Conservation (phyloP, 495 filamentous ascomycete genomes). For the Bathelium albidoporum region DNA sequence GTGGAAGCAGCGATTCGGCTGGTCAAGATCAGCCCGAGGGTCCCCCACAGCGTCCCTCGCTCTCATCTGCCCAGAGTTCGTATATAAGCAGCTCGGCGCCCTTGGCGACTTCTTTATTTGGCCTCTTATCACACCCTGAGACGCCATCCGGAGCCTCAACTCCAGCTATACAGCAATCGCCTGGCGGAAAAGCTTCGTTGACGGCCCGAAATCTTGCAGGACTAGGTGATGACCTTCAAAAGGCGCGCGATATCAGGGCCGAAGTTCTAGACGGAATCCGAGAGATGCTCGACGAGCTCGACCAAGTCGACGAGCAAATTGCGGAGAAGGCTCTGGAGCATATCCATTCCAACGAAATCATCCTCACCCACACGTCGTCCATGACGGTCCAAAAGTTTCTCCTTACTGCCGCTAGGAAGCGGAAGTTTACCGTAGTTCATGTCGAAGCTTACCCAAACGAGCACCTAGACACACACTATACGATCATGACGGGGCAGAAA, state of each 20-base stretch:
- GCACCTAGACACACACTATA: constrained; percentile 48
- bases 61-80: constrained; percentile 44
- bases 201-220: constrained; percentile 20
- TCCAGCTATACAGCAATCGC: neutral
- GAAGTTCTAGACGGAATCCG: constrained; percentile 81
- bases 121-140: neutral
- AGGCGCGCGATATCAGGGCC: constrained; percentile 53
- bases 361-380: constrained; percentile 73
- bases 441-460: constrained; percentile 63
- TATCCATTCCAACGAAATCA: constrained; percentile 81
- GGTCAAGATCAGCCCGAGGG: constrained; percentile 9
- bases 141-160: neutral
- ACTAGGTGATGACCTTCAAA: constrained; percentile 12
- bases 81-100: constrained; percentile 23
- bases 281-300: constrained; percentile 85
- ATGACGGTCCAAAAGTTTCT: constrained; percentile 78
- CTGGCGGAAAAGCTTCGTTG: neutral
- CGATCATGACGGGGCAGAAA: constrained; percentile 42
- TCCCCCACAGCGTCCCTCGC: constrained; percentile 40
- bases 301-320: constrained; percentile 81
- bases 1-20: constrained; percentile 4
- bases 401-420: constrained; percentile 67
- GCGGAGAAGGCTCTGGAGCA: constrained; percentile 75
- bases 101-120: neutral
- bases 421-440: constrained; percentile 79